These are phyloP conservation scores for Picea glauca DNA, from an alignment of 75 land plant genomes.

Conservation along the genomic window DNA sequence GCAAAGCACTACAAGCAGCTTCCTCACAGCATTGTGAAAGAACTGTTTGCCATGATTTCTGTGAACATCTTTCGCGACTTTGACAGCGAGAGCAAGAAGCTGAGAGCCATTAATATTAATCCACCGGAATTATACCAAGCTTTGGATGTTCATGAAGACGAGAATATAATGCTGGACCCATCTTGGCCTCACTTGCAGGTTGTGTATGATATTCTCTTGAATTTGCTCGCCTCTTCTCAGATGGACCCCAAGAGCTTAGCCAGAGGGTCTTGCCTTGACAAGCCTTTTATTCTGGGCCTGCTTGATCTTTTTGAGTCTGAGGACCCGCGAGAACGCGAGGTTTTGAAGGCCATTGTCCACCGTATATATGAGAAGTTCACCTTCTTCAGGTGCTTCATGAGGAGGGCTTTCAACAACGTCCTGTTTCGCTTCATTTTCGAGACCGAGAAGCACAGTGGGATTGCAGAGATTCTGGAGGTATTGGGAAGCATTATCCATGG, in stretches of 20 bases:
- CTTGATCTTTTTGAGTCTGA: conserved; percentile 52
- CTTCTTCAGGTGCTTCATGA: conserved; percentile 46
- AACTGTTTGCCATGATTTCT: no score
- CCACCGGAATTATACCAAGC: no score
- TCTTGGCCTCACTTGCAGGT: conserved; percentile 52
- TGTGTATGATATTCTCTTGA: conserved; percentile 41
- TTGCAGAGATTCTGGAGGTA: no score
- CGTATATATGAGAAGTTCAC: conserved; percentile 47
- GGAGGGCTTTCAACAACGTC: conserved; percentile 49
- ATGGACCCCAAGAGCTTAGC: conserved; percentile 32
- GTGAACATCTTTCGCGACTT: no score
- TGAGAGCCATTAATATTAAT: no score
- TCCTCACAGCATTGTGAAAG: no score
- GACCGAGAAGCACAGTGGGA: no score
- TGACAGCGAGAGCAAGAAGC: background rate
- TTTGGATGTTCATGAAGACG: conserved; percentile 16
- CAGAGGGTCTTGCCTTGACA: conserved; percentile 15
- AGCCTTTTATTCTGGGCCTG: conserved; percentile 33
- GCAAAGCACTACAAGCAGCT: no score
- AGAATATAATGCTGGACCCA: conserved; percentile 11
- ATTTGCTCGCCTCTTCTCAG: conserved; percentile 13
- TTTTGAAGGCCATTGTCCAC: conserved; percentile 51
- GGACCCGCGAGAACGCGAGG: conserved; percentile 47
- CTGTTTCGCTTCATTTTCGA: no score
- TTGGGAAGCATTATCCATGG: no score